A percentile compares a stretch with the other conserved stretches of the same genome.
Conservation (phyloP, 768 basidiomycete genomes). For the Coprinopsis sp. region DNA sequence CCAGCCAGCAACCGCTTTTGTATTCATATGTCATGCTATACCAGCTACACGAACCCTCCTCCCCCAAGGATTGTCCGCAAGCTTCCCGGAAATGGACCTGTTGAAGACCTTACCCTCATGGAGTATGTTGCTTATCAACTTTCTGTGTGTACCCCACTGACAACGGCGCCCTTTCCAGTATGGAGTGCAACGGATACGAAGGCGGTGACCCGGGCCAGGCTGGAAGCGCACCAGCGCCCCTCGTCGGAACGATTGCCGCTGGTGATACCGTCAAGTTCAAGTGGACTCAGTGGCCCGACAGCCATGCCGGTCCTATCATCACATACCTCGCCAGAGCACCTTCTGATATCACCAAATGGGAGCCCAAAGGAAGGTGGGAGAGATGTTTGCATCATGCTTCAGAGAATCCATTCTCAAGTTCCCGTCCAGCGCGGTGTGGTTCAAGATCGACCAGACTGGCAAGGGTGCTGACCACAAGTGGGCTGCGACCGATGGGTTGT, state of each 20-base stretch:
- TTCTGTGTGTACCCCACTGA: not conserved
- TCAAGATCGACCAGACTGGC: conserved; percentile 42
- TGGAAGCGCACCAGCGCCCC: conserved; percentile 33
- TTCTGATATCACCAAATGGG: conserved; percentile 33
- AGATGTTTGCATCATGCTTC: not conserved
- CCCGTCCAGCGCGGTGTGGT: conserved; percentile 38
- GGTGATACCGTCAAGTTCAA: conserved; percentile 35
- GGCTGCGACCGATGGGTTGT: conserved; percentile 37
- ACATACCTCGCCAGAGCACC: conserved; percentile 44
- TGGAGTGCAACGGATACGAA: conserved; percentile 28
- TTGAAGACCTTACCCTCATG: conserved; percentile 2
- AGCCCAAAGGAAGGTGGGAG: conserved; percentile 31
- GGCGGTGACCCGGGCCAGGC: conserved; percentile 16
- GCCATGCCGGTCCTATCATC: conserved; percentile 36
- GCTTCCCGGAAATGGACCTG: conserved; percentile 29
- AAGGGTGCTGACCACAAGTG: conserved; percentile 37
- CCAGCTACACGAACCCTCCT: conserved; percentile 1
- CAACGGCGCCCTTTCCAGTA: conserved; percentile 6
- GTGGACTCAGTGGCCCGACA: conserved; percentile 35
- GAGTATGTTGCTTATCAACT: not conserved
- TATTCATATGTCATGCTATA: no score
- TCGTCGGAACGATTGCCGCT: conserved; percentile 35
- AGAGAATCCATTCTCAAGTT: not conserved
- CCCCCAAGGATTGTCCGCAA: conserved; percentile 28
- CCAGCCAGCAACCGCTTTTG: conserved; percentile 12